Evolutionary conservation across 192 early-diverging fungal genomes (phyloP).

Genomic region (Podila verticillata): DNA sequence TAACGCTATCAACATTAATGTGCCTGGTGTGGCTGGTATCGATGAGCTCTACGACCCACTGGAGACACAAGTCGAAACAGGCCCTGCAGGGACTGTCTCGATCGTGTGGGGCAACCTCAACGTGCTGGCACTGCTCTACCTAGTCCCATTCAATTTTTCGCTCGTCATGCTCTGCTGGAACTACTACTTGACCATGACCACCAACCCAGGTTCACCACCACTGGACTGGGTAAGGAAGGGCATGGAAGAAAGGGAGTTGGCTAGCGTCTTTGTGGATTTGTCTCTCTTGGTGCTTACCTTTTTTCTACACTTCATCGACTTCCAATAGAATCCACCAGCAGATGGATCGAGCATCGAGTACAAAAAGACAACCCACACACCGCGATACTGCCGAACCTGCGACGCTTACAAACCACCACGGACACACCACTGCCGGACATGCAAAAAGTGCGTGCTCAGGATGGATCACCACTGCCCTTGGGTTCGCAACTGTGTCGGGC

Average conservation of each 20-base stretch:
- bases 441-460: slow-evolving; percentile 81
- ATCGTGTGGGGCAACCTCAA: slow-evolving; percentile 23
- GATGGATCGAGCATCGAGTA: slow-evolving; percentile 60
- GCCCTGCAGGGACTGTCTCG: neutral
- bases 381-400: slow-evolving; percentile 75
- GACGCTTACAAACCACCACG: slow-evolving; percentile 77
- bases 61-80: neutral
- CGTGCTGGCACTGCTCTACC: slow-evolving; percentile 53
- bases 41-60: neutral
- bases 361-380: slow-evolving; percentile 73
- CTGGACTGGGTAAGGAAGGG: slow-evolving; percentile 53
- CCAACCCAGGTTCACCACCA: slow-evolving; percentile 84
- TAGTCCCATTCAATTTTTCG: slow-evolving; percentile 81
- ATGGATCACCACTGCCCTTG: slow-evolving; percentile 95
- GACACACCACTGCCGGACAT: slow-evolving; percentile 80
- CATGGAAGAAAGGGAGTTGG: neutral
- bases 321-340: neutral
- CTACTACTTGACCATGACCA: slow-evolving; percentile 81
- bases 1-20: neutral
- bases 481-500: slow-evolving; percentile 88
- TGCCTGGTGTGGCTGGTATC: neutral
- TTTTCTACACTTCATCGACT: neutral
- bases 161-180: slow-evolving; percentile 84
- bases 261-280: neutral
- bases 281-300: neutral